These are phyloP conservation scores for Orbilia quercus DNA, from an alignment of 2,329 filamentous ascomycete genomes.

Conservation along the genomic window DNA sequence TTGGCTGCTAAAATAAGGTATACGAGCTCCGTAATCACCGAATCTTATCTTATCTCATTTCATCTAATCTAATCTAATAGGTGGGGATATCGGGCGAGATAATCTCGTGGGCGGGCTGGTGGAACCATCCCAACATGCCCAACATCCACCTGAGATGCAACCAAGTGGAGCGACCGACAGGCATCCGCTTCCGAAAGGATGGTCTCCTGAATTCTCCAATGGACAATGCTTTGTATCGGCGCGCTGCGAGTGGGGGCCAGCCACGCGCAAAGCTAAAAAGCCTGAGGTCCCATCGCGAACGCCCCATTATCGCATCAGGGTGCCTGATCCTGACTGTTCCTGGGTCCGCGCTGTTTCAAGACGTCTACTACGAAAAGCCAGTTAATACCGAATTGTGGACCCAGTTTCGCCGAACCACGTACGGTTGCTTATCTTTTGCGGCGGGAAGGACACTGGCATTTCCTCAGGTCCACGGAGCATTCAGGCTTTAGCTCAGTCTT, in stretches of 20 bases:
- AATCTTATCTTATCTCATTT: conserved; percentile 34
- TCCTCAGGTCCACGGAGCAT: conserved; percentile 24
- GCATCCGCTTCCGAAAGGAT: conserved; percentile 4
- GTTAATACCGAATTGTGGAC: not conserved
- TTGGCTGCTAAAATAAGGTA: conserved; percentile 41
- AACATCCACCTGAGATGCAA: not conserved
- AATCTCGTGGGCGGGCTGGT: conserved; percentile 27
- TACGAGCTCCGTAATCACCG: conserved; percentile 3
- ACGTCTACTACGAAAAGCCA: conserved; percentile 19
- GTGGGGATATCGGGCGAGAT: conserved; percentile 12
- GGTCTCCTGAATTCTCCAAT: conserved; percentile 2
- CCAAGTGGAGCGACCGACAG: conserved; percentile 30
- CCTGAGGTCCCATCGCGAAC: conserved; percentile 3
- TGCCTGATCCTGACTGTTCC: conserved; percentile 21
- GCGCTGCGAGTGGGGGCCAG: conserved; percentile 11
- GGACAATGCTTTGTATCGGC: not conserved
- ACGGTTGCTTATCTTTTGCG: conserved; percentile 27
- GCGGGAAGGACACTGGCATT: not conserved
- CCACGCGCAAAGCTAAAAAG: not conserved
- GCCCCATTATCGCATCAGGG: conserved; percentile 8
- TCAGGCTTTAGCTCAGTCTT: not conserved
- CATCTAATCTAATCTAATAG: conserved; percentile 37
- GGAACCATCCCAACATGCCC: conserved; percentile 30
- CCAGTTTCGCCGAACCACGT: not conserved
- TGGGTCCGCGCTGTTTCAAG: conserved; percentile 13